Base-by-base conservation (phyloP, 2,329 filamentous ascomycete species). In the Pyrenophora seminiperda region DNA sequence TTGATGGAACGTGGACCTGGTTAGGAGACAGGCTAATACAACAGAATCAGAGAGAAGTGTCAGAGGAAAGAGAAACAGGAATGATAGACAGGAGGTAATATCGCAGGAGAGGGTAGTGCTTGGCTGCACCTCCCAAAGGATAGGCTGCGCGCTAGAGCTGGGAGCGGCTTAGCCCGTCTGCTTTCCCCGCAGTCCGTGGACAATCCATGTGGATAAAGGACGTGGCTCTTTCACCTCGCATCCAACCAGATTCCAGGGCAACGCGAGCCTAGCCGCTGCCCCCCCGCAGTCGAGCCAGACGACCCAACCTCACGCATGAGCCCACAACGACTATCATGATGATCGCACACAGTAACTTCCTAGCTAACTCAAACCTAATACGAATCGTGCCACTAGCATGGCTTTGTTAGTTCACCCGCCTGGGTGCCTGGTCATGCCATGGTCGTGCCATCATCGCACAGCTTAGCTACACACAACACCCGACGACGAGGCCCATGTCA, bases 111-210 rank as follows among this genome's bases (percentile, higher is more conserved):
- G 51, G 43, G 54, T 41, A 41, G 18, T 39, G 22, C 49, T 52
- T 52, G 39, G 49, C 49, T 43, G 49, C 53, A 48, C 53, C 40
- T 41, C 20, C 50, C 43, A 50, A 30, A 38, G 43, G 46, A 55
- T 56, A 45, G 19, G 17, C 45, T 59, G 32, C 33, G 27, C 50
- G 41, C 62, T 62, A 65, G 48, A 20, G 40, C 54, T 39, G 11
- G 1, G 19, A 54, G 19, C 6, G 59, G 64, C 40, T 48, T 65
- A 60, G 66, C 56, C 51, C 37, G 14, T 37, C 33, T 41, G 31
- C 14, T 41, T 71, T 69, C 69, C 68, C 69, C 69, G 69, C 69
- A 72, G 66, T 69, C 49, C 56, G 42, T 43, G 53, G 55, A 67
- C 56, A 62, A 67, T 24, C 45, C 50, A 56, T 62, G 60, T 62